These are phyloP conservation scores for Pseudocercospora vitis DNA, from an alignment of 2,329 filamentous ascomycete genomes.

Conservation along the genomic window DNA sequence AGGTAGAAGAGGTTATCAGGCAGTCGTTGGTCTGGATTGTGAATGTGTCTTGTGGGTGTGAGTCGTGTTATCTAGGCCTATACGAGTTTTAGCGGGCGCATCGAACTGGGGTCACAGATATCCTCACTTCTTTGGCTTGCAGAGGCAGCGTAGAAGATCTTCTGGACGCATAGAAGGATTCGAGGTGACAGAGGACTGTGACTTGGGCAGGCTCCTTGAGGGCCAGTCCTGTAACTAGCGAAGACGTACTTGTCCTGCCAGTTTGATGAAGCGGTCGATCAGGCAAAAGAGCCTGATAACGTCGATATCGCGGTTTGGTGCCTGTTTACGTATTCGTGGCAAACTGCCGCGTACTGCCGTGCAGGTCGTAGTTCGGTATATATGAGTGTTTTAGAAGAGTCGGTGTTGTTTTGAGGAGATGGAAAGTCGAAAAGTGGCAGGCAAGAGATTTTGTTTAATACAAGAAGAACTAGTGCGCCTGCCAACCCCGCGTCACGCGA, in stretches of 20 bases:
- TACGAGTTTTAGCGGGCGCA: slow-evolving; percentile 14
- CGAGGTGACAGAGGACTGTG: neutral
- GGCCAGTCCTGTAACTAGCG: slow-evolving; percentile 11
- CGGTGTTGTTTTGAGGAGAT: neutral
- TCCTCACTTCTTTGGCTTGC: slow-evolving; percentile 86
- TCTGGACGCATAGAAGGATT: slow-evolving; percentile 77
- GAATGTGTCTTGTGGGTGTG: slow-evolving; percentile 38
- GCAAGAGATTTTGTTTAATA: neutral
- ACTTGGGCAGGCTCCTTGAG: slow-evolving; percentile 17
- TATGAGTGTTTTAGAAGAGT: neutral
- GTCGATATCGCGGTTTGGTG: slow-evolving; percentile 10
- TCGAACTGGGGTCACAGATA: slow-evolving; percentile 13
- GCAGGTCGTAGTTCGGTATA: slow-evolving; percentile 1
- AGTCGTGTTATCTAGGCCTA: slow-evolving; percentile 68
- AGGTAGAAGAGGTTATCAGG: slow-evolving; percentile 55
- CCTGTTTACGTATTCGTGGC: slow-evolving; percentile 14
- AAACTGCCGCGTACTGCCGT: slow-evolving; percentile 10
- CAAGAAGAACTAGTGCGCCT: neutral
- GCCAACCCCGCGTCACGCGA: neutral
- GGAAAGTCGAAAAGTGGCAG: neutral
- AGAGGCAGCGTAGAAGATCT: slow-evolving; percentile 89
- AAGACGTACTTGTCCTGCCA: slow-evolving; percentile 9
- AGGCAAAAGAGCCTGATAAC: slow-evolving; percentile 10
- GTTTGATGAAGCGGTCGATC: slow-evolving; percentile 14
- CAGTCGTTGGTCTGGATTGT: slow-evolving; percentile 60